Percentiles rank a stretch among this genome's conserved stretches.
These are phyloP conservation scores for Aspergillus viridinutans DNA, from an alignment of 2,329 filamentous ascomycete genomes.

Conservation along the genomic window DNA sequence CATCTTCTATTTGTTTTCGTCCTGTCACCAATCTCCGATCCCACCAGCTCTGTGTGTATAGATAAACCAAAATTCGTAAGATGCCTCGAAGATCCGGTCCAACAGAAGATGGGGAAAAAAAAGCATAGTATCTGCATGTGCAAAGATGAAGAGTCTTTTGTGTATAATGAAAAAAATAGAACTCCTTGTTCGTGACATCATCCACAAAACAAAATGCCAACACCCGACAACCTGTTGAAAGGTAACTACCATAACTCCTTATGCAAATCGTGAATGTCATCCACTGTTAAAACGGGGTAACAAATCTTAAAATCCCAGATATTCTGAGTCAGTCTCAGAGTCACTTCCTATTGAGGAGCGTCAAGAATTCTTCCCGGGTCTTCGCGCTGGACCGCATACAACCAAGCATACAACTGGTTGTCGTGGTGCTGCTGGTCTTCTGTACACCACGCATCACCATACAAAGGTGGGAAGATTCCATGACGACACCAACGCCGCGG, in stretches of 20 bases:
- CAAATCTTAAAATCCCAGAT: conserved; percentile 12
- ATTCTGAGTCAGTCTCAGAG: conserved; percentile 6
- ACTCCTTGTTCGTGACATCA: background rate
- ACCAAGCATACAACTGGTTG: conserved; percentile 96
- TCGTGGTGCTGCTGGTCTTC: conserved; percentile 80
- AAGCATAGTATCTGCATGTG: conserved; percentile 5
- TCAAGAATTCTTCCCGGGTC: conserved; percentile 93
- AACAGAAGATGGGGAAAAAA: background rate
- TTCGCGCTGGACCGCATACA: conserved; percentile 90
- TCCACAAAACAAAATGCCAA: conserved; percentile 15
- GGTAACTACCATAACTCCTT: conserved; percentile 36
- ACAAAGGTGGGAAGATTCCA: conserved; percentile 94
- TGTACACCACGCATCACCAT: conserved; percentile 99
- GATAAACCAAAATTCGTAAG: background rate
- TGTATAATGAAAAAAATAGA: conserved; percentile 14
- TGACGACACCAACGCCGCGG: conserved; percentile 92
- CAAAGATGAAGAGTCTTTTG: background rate
- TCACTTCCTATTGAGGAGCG: conserved; percentile 60
- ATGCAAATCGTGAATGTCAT: conserved; percentile 22
- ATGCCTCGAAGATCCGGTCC: background rate
- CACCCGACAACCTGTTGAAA: conserved; percentile 38
- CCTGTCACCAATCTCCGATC: background rate
- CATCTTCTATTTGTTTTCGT: background rate
- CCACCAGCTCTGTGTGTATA: background rate
- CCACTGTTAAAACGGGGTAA: conserved; percentile 22